Percentiles rank a stretch among this genome's conserved stretches.
phyloP scores from a whole-genome alignment of 192 early-diverging fungal genomes.

The Dispira simplex region DNA sequence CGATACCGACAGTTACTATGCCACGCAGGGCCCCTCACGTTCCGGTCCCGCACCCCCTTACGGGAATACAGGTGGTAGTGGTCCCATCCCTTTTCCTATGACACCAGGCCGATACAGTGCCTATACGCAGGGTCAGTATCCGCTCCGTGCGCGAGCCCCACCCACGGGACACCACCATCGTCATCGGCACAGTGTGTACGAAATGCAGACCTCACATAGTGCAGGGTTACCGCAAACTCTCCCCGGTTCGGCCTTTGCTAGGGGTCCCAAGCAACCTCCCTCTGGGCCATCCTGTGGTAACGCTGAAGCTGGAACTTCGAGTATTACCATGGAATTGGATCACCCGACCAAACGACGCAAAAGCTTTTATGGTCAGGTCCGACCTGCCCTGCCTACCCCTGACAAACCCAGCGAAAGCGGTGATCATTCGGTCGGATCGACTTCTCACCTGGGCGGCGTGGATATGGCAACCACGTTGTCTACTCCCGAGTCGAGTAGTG shows the following conservation, averaged over 20 bases:
- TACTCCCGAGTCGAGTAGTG: too few species aligned
- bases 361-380: constrained; percentile 10
- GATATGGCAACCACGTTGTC: too few species aligned
- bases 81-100: background rate
- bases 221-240: background rate
- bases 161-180: constrained; percentile 11
- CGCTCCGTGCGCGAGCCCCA: background rate
- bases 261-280: background rate
- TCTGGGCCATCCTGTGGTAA: too few species aligned
- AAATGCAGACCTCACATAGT: background rate
- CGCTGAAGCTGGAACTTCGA: background rate
- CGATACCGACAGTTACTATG: constrained; percentile 1
- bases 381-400: background rate
- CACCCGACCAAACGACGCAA: constrained; percentile 7
- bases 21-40: background rate
- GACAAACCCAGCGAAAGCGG: too few species aligned
- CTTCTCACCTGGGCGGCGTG: too few species aligned
- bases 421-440: too few species aligned
- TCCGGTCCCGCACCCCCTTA: constrained; percentile 3
- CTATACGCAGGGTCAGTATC: background rate
- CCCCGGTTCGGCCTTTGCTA: background rate
- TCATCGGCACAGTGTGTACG: constrained; percentile 7
- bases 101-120: constrained; percentile 7
- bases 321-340: background rate
- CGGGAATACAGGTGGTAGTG: background rate